Base-by-base conservation (phyloP, 163 green algal species). In the Prototheca stagnorum region DNA sequence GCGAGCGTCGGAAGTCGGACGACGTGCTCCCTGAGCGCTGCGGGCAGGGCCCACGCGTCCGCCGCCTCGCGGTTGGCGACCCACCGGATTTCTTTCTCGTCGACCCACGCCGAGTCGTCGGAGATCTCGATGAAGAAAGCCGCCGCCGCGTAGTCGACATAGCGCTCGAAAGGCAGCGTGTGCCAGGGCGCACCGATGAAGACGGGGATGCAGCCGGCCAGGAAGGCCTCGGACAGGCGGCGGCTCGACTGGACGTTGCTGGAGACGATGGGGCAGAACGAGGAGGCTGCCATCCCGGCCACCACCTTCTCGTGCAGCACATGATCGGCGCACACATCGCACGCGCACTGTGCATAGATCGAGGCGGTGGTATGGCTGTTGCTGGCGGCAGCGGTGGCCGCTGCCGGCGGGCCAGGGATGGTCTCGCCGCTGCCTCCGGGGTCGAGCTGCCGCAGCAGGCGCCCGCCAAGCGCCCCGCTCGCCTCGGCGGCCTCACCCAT, bases 121-220 rank as follows among this genome's bases (percentile, higher is more conserved):
- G n/a, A 44, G 19, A 73, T 29, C 35, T 69, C 55, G 17, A 73
- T 39, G 44, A 69, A 68, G 27, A 73, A 17, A 22, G 48, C 44
- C 26, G 62, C 51, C 5, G 22, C 36, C 17, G 14, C 11, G 21
- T 58, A 73, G 49, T 68, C 53, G 19, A 73, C 33, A 29, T 58
- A n/a, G 17, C 34, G 15, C 16, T 44, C 53, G 41, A 73, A 45
- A 2, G 63, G 63, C 22, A 73, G 24, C 3, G 49, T 47, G 49
- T 73, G 63, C 57, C 65, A 73, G 39, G 63, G 63, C 36, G 55
- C 47, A 3, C 63, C 63, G 15, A 69, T 35, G 35, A 73, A 73
- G 39, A 73, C 61, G 9, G 61, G 61, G 34, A 70, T 54, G 51
- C 61, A 70, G 28, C 55, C 61, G 2, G 44, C 39, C 0, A 70